Evolutionary conservation across 192 early-diverging fungal species (phyloP).

Genomic region (Helicostylum pulchrum): DNA sequence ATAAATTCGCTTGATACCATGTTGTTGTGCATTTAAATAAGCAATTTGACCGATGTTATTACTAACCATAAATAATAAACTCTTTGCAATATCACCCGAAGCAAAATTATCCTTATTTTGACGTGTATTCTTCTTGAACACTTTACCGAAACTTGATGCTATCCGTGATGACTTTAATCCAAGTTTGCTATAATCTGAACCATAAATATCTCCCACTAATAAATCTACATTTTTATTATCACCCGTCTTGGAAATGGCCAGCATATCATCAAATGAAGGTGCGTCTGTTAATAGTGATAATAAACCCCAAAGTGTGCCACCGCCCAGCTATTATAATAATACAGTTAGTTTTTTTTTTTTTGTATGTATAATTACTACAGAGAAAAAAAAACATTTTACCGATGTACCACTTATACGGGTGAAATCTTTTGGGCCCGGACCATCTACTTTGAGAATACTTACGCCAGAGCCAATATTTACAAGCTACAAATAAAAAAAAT

Average conservation of each 20-base stretch:
- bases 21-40: constrained; percentile 91
- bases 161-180: constrained; percentile 92
- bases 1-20: constrained; percentile 86
- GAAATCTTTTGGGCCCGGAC: constrained; percentile 74
- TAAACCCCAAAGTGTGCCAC: constrained; percentile 95
- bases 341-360: neutral
- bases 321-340: constrained; percentile 62
- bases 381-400: too few species aligned
- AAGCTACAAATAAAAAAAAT: constrained; percentile 46
- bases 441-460: constrained; percentile 89
- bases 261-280: constrained; percentile 84
- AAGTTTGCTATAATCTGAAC: constrained; percentile 85
- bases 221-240: constrained; percentile 90
- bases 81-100: constrained; percentile 83
- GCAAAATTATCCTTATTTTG: constrained; percentile 58
- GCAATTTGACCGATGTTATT: constrained; percentile 99
- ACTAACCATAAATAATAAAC: constrained; percentile 91
- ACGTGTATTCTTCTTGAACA: constrained; percentile 78
- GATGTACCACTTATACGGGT: constrained; percentile 87
- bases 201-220: constrained; percentile 97
- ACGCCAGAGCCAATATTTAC: constrained; percentile 99
- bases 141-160: constrained; percentile 94
- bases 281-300: constrained; percentile 87
- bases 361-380: too few species aligned
- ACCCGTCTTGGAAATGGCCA: constrained; percentile 82